A percentile compares a stretch with the other conserved stretches of the same genome.
These are phyloP conservation scores for Daldinia concentrica DNA, from an alignment of 495 filamentous ascomycete species.

Conservation along the genomic window DNA sequence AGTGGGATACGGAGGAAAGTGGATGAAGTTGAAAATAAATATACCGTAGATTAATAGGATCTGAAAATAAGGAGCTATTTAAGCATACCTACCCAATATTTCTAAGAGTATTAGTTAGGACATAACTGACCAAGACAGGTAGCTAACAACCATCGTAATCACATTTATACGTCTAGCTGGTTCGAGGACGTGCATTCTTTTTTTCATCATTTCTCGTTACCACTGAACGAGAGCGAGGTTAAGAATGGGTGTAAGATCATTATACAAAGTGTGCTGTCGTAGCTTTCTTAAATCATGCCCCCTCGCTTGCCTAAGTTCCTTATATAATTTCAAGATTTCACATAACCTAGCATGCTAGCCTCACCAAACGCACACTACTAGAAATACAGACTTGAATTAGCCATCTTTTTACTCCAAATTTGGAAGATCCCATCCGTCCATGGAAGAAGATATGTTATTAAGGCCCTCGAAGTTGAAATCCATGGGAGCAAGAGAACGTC, in stretches of 20 bases:
- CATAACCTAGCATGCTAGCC: conserved; percentile 4
- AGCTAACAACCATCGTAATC: background rate
- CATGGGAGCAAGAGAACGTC: conserved; percentile 29
- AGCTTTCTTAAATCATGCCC: background rate
- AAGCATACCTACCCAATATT: background rate
- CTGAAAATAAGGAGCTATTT: too few relatives aligned
- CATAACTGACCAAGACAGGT: background rate
- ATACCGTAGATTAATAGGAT: too few relatives aligned
- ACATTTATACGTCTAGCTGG: background rate
- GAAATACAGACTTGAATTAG: conserved; percentile 11
- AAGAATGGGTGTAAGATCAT: conserved; percentile 11
- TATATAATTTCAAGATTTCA: conserved; percentile 3
- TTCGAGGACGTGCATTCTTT: background rate
- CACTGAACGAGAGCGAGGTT: background rate
- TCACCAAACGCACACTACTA: background rate
- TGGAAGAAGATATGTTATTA: conserved; percentile 38
- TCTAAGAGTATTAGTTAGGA: background rate
- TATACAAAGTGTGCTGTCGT: conserved; percentile 14
- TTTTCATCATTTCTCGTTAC: background rate
- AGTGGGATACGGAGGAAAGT: background rate
- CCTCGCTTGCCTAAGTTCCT: background rate
- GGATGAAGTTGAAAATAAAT: background rate
- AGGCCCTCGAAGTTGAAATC: conserved; percentile 44
- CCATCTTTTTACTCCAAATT: conserved; percentile 36
- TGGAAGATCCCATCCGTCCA: conserved; percentile 44